Conservation (phyloP, 2,329 filamentous ascomycete species). For the Aspergillus sp. region DNA sequence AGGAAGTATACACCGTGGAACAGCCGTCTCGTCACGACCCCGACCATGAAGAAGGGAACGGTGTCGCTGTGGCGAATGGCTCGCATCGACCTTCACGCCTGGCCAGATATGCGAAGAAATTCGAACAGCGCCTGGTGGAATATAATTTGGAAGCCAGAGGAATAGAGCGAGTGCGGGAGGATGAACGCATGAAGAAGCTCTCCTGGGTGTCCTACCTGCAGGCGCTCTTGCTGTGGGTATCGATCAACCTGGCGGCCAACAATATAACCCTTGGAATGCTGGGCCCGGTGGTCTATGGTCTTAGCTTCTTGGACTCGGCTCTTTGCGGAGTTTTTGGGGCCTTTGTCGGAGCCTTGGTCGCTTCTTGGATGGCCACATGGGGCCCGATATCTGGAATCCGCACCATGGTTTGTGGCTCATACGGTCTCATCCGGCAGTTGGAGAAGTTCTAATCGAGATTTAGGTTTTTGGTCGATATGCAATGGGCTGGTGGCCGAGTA, state of each 20-base stretch:
- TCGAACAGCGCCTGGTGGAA: slow-evolving; percentile 42
- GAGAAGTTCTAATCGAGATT: slow-evolving; percentile 5
- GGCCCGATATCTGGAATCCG: slow-evolving; percentile 62
- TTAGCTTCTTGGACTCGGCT: slow-evolving; percentile 58
- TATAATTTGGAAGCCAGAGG: slow-evolving; percentile 58
- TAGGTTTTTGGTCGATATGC: slow-evolving; percentile 59
- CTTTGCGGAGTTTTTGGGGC: slow-evolving; percentile 59
- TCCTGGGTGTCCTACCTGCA: slow-evolving; percentile 56
- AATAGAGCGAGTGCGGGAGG: slow-evolving; percentile 57
- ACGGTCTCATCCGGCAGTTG: background rate
- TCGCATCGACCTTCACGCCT: slow-evolving; percentile 26
- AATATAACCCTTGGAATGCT: slow-evolving; percentile 66
- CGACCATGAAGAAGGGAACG: slow-evolving; percentile 19
- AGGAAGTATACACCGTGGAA: slow-evolving; percentile 16
- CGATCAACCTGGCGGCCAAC: slow-evolving; percentile 62
- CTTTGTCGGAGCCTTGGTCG: slow-evolving; percentile 54
- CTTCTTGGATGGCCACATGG: slow-evolving; percentile 63
- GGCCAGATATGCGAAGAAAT: slow-evolving; percentile 30
- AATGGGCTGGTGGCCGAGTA: slow-evolving; percentile 67
- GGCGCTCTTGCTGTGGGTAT: slow-evolving; percentile 60
- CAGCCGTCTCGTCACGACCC: slow-evolving; percentile 9
- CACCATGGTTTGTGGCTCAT: slow-evolving; percentile 50
- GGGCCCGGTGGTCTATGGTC: slow-evolving; percentile 57
- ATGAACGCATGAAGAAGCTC: slow-evolving; percentile 55
- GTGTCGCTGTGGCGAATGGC: slow-evolving; percentile 8